Evolutionary conservation across 345 rosid genomes (phyloP), one percentile per base, ranked within the genome.

Genomic region (Corchorus capsularis): DNA sequence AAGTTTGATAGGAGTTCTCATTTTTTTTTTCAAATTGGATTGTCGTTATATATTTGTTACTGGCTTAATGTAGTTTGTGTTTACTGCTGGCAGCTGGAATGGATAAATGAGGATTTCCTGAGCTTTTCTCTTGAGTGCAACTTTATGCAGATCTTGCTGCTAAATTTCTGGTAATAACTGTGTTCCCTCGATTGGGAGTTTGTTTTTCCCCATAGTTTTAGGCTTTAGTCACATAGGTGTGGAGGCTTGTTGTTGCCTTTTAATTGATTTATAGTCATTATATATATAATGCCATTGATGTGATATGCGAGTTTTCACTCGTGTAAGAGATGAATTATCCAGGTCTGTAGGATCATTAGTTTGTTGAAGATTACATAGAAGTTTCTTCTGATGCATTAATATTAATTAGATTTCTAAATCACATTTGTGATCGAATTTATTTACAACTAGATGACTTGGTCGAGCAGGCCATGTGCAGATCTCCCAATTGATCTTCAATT

Each of bases 41-140:
- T 69, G 59, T 41, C 79, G 78, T 80, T 75, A 59, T 71, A 46
- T 81, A 53, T 77, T 82, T 79, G 77, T 80, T 72, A 84, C 20
- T 86, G 79, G 74, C 80, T 91, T 89, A 82, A 91, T 93, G 80
- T 87, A 74, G 79, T 87, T 84, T 85, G 84, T 85, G 86, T 92
- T 94, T 93, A 83, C 91, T 86, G 90, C 87, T 94, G 94, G 95
- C 94, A 92, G 97, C 92, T 81, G 85, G 83, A 82, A 82, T 83
- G 92, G 94, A 87, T 90, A 89, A 87, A 85, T 88, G 93, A 88
- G 90, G 92, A 86, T 87, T 86, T 82, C 92, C 81, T 89, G 87
- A 86, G 91, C 94, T 86, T 82, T 82, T 91, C 92, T 83, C 80
- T 87, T 85, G 92, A 87, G 89, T 92, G 84, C 93, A 84, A 83